phyloP scores from a whole-genome alignment of 2,329 filamentous ascomycete genomes.

The Aspergillus pseudonomiae region DNA sequence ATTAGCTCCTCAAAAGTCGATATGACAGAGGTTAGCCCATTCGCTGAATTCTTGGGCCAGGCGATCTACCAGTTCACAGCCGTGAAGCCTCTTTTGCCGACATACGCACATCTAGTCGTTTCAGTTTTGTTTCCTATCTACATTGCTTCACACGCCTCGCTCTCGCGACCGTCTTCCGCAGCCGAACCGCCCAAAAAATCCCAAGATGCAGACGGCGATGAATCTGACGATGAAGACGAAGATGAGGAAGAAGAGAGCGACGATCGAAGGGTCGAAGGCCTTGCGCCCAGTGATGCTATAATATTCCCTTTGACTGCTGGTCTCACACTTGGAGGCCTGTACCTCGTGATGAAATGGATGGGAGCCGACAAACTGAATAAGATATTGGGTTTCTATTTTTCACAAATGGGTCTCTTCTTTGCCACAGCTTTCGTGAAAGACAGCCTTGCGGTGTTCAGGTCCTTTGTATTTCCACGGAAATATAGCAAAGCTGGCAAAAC shows the following conservation, averaged over 20 bases:
- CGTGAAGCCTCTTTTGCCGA: slow-evolving; percentile 54
- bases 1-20: slow-evolving; percentile 9
- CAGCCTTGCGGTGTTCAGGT: slow-evolving; percentile 63
- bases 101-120: slow-evolving; percentile 63
- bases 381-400: slow-evolving; percentile 82
- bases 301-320: slow-evolving; percentile 81
- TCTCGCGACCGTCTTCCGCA: slow-evolving; percentile 81
- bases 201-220: slow-evolving; percentile 31
- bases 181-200: slow-evolving; percentile 60
- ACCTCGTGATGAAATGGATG: slow-evolving; percentile 87
- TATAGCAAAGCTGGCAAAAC: slow-evolving; percentile 59
- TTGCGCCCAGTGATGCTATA: slow-evolving; percentile 78
- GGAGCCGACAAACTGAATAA: slow-evolving; percentile 79
- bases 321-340: slow-evolving; percentile 71
- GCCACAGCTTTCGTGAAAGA: slow-evolving; percentile 76
- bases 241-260: slow-evolving; percentile 58
- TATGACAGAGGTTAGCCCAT: slow-evolving; percentile 40
- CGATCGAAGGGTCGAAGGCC: slow-evolving; percentile 64
- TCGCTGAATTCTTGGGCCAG: slow-evolving; percentile 44
- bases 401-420: slow-evolving; percentile 75
- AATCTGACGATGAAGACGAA: slow-evolving; percentile 44
- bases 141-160: slow-evolving; percentile 79
- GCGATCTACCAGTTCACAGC: slow-evolving; percentile 49
- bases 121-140: slow-evolving; percentile 83
- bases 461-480: slow-evolving; percentile 72